These are phyloP conservation scores for Chlorociboria aeruginascens DNA, from an alignment of 495 filamentous ascomycete species.

Conservation along the genomic window DNA sequence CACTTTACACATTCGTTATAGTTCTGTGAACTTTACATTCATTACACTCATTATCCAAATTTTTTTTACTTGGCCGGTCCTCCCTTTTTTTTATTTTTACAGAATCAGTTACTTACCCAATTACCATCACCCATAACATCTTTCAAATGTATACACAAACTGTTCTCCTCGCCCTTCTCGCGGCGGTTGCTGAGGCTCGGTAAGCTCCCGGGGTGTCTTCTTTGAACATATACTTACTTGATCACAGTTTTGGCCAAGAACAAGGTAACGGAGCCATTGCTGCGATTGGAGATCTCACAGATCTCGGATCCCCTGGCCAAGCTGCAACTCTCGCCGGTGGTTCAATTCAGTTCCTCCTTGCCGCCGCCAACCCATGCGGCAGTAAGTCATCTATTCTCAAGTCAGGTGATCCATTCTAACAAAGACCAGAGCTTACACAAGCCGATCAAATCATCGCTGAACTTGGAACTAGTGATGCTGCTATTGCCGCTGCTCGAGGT, in stretches of 20 bases:
- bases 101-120: not conserved
- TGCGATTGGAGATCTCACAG: constrained; percentile 2
- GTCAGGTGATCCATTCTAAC: not conserved
- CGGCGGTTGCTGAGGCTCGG: constrained; percentile 13
- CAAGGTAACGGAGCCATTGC: constrained; percentile 16
- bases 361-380: constrained; percentile 18
- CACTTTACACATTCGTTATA: constrained; percentile 11
- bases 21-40: constrained; percentile 19
- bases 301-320: constrained; percentile 9
- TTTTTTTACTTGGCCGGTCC: constrained; percentile 6
- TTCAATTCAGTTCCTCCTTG: constrained; percentile 12
- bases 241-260: constrained; percentile 17
- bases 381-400: constrained; percentile 3
- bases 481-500: constrained; percentile 42
- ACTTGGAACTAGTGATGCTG: constrained; percentile 37
- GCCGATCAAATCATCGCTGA: constrained; percentile 46
- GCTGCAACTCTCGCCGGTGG: constrained; percentile 16
- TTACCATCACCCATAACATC: not conserved
- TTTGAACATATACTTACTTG: not conserved
- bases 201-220: constrained; percentile 1
- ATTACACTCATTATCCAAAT: constrained; percentile 4
- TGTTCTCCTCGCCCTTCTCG: constrained; percentile 13
- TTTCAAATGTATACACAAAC: constrained; percentile 16
- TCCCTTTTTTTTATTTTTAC: constrained; percentile 1
- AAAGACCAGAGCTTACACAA: constrained; percentile 15